Base-by-base conservation (phyloP, 148 eudicot species). In the Linanthus parryae region DNA sequence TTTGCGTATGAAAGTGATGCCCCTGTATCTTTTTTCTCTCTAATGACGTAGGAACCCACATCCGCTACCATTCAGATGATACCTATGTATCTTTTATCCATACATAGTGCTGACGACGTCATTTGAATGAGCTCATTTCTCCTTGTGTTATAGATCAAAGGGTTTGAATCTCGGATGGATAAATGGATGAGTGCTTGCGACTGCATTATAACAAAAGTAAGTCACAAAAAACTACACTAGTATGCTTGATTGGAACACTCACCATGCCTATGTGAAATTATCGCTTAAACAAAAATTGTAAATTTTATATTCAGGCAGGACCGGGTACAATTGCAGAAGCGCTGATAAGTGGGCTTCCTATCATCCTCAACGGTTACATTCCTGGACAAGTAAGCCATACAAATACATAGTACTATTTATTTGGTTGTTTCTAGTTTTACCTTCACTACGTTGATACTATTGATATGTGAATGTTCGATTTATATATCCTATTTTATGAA, bases 101-200 rank as follows among this genome's bases (percentile, higher is more conserved):
- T n/a, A n/a, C n/a, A n/a, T n/a, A n/a, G n/a, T n/a, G n/a, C n/a
- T n/a, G n/a, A n/a, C n/a, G n/a, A n/a, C n/a, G n/a, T n/a, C n/a
- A n/a, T n/a, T n/a, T n/a, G n/a, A n/a, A n/a, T n/a, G n/a, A n/a
- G n/a, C n/a, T n/a, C n/a, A n/a, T n/a, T n/a, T 2, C 26, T 48
- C 28, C 23, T 18, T 16, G 42, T 9, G 22, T 28, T 64, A 35
- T 38, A 90, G 97, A 52, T 85, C 23, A 81, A 86, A 67, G 97
- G 94, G 33, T 91, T 91, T 48, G 92, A 91, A 74, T 83, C 70
- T 56, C 92, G 83, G 54, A 91, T 91, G 95, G 84, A 80, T 73
- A 91, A 83, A 63, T 91, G 95, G 95, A 91, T 91, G 97, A 95
- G 95, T 26, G 88, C 94, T 63, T 91, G 95, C 58, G 97, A 91